These are phyloP conservation scores for Erigeron canadensis DNA, from an alignment of 129 eudicot species.

Conservation along the genomic window DNA sequence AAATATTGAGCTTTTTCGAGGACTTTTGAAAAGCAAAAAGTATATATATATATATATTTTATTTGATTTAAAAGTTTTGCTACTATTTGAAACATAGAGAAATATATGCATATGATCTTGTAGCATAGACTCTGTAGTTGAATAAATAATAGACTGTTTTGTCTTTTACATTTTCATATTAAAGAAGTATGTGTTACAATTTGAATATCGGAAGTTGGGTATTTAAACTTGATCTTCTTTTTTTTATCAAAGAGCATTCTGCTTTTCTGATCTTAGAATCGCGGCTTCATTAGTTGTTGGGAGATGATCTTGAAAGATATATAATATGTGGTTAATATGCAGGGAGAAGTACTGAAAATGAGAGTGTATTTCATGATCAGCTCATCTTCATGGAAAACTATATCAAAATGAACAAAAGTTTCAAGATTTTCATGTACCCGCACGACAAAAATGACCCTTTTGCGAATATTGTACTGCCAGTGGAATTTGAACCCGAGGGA, in stretches of 20 bases:
- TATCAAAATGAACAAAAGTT: slow-evolving; percentile 63
- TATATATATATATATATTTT: neutral
- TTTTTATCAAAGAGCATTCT: neutral
- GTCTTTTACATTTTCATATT: neutral
- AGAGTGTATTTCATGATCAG: slow-evolving; percentile 59
- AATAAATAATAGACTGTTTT: neutral
- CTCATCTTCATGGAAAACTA: slow-evolving; percentile 58
- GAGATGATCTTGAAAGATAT: neutral
- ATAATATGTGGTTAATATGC: slow-evolving; percentile 5
- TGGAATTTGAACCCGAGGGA: slow-evolving; percentile 66
- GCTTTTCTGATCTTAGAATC: neutral
- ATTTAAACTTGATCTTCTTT: neutral
- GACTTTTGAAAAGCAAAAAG: slow-evolving; percentile 19
- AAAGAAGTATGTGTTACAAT: too few species aligned
- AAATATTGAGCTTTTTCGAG: neutral
- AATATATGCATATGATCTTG: neutral
- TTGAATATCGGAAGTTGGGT: neutral
- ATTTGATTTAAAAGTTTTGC: neutral
- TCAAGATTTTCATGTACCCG: slow-evolving; percentile 75
- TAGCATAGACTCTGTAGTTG: neutral
- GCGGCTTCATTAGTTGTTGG: slow-evolving; percentile 3
- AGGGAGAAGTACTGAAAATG: slow-evolving; percentile 35
- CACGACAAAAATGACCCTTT: slow-evolving; percentile 67
- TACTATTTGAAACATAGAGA: too few species aligned
- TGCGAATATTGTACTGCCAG: slow-evolving; percentile 72